Base-by-base conservation (phyloP, 2,329 filamentous ascomycete genomes). In the Chrysosporium keratinophilum region DNA sequence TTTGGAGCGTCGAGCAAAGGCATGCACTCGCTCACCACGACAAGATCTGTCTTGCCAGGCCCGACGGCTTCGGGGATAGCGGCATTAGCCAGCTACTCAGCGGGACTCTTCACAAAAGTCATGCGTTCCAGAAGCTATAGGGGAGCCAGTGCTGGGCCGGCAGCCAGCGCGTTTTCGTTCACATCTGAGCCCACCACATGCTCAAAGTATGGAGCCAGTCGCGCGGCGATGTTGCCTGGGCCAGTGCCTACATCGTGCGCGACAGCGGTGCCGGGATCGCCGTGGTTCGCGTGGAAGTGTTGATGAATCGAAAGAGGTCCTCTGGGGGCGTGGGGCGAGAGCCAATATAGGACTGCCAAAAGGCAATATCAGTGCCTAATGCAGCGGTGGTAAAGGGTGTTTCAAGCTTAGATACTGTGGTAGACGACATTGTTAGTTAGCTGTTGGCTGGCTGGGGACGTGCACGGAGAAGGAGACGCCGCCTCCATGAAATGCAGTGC, bases 181-280 rank as follows among this genome's bases (percentile, higher is more conserved):
- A 28, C 7, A 37, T 53, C 50, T 15, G 39, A 44, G n/a, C 40
- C 50, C 15, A 53, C 50, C 15, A 53, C 50, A 31, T 47, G 41
- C n/a, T 44, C 34, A 34, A 37, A 53, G n/a, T 34, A 33, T 14
- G 41, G 11, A 10, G 39, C 23, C 3, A 53, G 50, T 34, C 34
- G 33, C 19, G 33, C 50, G 10, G 50, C 40, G 19, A 53, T 43
- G 23, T 53, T 41, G 14, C 50, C 50, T 11, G 50, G 50, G 7
- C 50, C 50, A 19, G 50, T 43, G 3, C 50, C 50, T 9, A 53
- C 50, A 45, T 53, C 50, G 15, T 53, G 50, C 5, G 41, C 50
- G n/a, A 47, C 23, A 11, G 20, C 17, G 41, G 42, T 44, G 23
- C 20, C 20, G n/a, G 31, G 20, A 11, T 28, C n/a, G 33, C 50